Percentiles rank a stretch among this genome's conserved stretches.
phyloP scores from a whole-genome alignment of 306 rosid species.

The Canavalia gladiata region DNA sequence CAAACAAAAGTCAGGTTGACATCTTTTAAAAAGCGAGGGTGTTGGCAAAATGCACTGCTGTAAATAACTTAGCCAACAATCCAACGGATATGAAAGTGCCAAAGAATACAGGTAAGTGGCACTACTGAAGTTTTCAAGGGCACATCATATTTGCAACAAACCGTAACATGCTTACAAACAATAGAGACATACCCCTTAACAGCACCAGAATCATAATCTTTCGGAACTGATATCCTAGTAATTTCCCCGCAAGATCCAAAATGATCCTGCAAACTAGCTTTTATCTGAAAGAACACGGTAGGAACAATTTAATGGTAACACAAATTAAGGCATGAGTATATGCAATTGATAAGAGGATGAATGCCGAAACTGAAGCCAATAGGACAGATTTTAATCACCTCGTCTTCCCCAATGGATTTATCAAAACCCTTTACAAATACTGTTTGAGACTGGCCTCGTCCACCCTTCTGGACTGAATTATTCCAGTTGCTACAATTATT shows the following conservation, averaged over 20 bases:
- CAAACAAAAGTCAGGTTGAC: not conserved
- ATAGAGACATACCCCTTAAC: constrained; percentile 66
- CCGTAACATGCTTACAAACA: not conserved
- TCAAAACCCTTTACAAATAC: constrained; percentile 79
- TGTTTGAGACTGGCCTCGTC: constrained; percentile 56
- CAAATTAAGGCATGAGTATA: not conserved
- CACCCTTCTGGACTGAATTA: constrained; percentile 68
- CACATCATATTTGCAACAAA: not conserved
- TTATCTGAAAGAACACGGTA: constrained; percentile 52
- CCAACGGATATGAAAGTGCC: not conserved
- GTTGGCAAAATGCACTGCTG: not conserved
- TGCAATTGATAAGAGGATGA: too few species aligned
- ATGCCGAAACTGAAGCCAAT: not conserved
- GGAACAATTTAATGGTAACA: not conserved
- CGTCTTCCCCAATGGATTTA: constrained; percentile 67
- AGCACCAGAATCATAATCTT: constrained; percentile 68
- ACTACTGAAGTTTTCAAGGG: not conserved
- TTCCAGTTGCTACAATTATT: constrained; percentile 51
- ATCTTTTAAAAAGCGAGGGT: too few species aligned
- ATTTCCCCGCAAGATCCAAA: constrained; percentile 81
- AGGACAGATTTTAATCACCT: constrained; percentile 52
- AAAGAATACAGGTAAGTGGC: not conserved
- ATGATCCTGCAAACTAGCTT: constrained; percentile 59
- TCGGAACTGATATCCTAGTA: constrained; percentile 75
- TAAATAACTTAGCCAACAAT: not conserved